Base-by-base conservation (phyloP, 2,329 filamentous ascomycete species). In the Fusarium albosuccineum region DNA sequence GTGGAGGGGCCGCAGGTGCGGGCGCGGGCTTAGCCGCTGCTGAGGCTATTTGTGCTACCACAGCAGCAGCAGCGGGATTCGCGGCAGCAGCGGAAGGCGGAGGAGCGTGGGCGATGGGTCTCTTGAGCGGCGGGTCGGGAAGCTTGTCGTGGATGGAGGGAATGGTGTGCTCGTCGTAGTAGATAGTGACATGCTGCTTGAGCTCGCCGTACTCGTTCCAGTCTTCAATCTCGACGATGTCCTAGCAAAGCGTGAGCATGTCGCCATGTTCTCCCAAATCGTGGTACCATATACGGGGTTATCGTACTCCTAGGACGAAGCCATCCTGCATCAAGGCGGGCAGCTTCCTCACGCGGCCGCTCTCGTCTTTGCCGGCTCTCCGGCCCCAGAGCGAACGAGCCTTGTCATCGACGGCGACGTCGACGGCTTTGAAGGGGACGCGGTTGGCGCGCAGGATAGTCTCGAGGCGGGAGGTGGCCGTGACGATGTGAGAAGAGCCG, bases 181-280 rank as follows among this genome's bases (percentile, higher is more conserved):
- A 88, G 70, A 91, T 87, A 63, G 85, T 89, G 72, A 98, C 89
- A 73, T 95, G 91, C 80, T 95, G 89, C 79, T 94, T 93, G 64
- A 99, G 87, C 81, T 98, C 95, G 80, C 94, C 94, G 80, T 97
- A 97, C 79, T 99, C 96, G 82, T 99, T 99, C 96, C 95, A 98
- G 77, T 99, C 96, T 81, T 99, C 96, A 67, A 98, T 89, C 79
- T 98, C 91, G 67, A 95, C 91, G 50, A 97, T 86, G 77, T 97
- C 96, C 94, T 97, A 44, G 63, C 5, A 55, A 16, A 41, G 33
- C 13, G 44, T 59, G 30, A 33, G 30, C 30, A 33, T 9, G 6
- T 4, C 30, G 11, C 8, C 30, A 9, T 27, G 60, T 54, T 17
- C 34, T 37, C 27, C 44, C 34, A 33, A 37, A 26, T 26, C 22